Base-by-base conservation (phyloP, 2,329 filamentous ascomycete species). In the Neophaeococcomyces mojaviensis region DNA sequence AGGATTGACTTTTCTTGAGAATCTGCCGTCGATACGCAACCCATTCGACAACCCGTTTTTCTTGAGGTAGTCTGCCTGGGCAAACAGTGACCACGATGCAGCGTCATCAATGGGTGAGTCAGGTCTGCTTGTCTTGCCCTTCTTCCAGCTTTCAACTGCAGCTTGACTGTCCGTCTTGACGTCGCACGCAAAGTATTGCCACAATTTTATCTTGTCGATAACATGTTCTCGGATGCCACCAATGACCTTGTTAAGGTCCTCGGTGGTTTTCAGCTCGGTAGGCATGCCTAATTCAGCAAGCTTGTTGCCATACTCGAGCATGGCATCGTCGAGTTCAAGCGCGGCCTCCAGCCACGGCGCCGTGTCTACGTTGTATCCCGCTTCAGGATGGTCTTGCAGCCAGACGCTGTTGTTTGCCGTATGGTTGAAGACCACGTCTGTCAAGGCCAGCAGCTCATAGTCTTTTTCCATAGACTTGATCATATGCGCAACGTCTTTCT, bases 401-500 rank as follows among this genome's bases (percentile, higher is more conserved):
- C 92, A 98, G 58, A 84, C 79, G 66, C 86, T 94, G 68, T 97
- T 97, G 70, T 96, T 79, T 5, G 92, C 90, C 3, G 92, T 98
- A 68, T 98, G 92, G 61, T 98, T 98, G 73, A 92, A 88, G 36
- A 98, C 94, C 51, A 98, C 90, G 63, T 98, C 92, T 1, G 90
- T 96, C 69, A 98, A 68, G 51, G 86, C 88, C 47, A 98, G 73
- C 44, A 98, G 71, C 2, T 86, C 86, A 64, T 94, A 82, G 43
- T 94, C 82, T 42, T 82, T 75, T 65, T 96, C 86, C 75, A 98
- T 84, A 61, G 79, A 88, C 35, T 78, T 67, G 15, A 94, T 79
- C 72, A 98, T 73, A 38, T 79, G 74, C 48, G 81, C 73, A 46
- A 97, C 75, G 62, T 97, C 89, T 48, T 80, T 69, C 65, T 96